Conservation (phyloP, 2,329 filamentous ascomycete genomes). For the Nemania sp. region DNA sequence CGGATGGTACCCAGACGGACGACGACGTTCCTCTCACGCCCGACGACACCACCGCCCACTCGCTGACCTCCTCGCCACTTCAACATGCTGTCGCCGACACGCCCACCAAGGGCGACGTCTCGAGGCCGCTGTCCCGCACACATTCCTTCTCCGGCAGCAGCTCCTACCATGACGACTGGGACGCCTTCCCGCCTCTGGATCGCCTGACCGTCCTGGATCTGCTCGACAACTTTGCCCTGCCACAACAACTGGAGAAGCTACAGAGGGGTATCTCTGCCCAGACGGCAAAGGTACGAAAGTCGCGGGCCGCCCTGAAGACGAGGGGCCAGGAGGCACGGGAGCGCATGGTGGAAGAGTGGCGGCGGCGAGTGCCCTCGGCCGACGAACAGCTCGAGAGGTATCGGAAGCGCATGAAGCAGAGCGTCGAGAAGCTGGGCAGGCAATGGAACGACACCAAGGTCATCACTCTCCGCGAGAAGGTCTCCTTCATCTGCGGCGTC, state of each 20-base stretch:
- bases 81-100: conserved; percentile 54
- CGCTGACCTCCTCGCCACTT: conserved; percentile 49
- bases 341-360: conserved; percentile 91
- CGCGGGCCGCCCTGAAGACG: conserved; percentile 78
- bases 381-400: conserved; percentile 95
- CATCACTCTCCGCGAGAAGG: conserved; percentile 89
- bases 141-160: conserved; percentile 83
- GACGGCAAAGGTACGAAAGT: conserved; percentile 81
- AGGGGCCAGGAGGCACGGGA: conserved; percentile 80
- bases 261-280: conserved; percentile 82
- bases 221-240: conserved; percentile 89
- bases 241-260: conserved; percentile 87
- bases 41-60: conserved; percentile 48
- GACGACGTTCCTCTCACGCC: conserved; percentile 50
- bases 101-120: conserved; percentile 53
- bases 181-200: conserved; percentile 84
- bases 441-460: conserved; percentile 89
- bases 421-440: conserved; percentile 83
- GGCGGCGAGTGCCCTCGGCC: conserved; percentile 79
- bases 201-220: conserved; percentile 90
- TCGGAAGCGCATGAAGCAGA: conserved; percentile 80
- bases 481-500: conserved; percentile 93
- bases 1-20: conserved; percentile 47
- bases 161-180: conserved; percentile 87
- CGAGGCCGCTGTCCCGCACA: conserved; percentile 68